These are phyloP conservation scores for Aspergillus sp. DNA, from an alignment of 2,329 filamentous ascomycete species.

Conservation along the genomic window DNA sequence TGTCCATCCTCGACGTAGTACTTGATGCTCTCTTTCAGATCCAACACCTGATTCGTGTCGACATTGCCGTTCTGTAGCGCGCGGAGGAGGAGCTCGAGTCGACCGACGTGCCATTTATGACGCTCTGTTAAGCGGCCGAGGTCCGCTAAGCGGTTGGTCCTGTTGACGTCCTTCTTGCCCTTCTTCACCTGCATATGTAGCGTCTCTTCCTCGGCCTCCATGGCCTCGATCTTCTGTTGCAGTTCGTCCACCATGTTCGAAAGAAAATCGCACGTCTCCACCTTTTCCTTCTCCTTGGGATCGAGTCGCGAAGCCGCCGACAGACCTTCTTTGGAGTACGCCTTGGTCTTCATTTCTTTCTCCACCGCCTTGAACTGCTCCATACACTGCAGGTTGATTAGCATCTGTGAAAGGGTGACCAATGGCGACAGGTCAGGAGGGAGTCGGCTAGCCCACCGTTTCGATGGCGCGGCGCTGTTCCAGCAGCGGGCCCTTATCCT, in stretches of 20 bases:
- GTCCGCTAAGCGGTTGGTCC: constrained; percentile 82
- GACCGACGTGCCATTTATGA: constrained; percentile 95
- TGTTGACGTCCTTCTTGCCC: constrained; percentile 80
- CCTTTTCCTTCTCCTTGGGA: constrained; percentile 95
- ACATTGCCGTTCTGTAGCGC: constrained; percentile 90
- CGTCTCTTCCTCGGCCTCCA: constrained; percentile 84
- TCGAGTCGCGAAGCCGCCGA: constrained; percentile 89
- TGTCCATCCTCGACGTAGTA: constrained; percentile 93
- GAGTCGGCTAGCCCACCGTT: constrained; percentile 60
- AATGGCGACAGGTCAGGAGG: constrained; percentile 4
- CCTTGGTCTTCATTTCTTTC: constrained; percentile 99
- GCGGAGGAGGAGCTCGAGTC: constrained; percentile 84
- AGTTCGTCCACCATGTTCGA: constrained; percentile 85
- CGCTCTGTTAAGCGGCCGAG: constrained; percentile 81
- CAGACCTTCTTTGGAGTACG: constrained; percentile 96
- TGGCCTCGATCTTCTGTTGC: constrained; percentile 85
- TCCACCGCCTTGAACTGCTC: constrained; percentile 99
- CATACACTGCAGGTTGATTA: constrained; percentile 59
- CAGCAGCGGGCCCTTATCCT: constrained; percentile 93
- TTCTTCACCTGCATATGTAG: constrained; percentile 91
- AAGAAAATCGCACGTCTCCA: constrained; percentile 83
- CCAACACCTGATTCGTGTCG: constrained; percentile 80
- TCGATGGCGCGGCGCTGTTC: constrained; percentile 96
- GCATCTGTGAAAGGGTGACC: constrained; percentile 5
- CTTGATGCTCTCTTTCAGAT: constrained; percentile 86